A percentile compares a stretch with the other conserved stretches of the same genome.
phyloP scores from a whole-genome alignment of 73 alveolate species.

The Symbiodinium natans region DNA sequence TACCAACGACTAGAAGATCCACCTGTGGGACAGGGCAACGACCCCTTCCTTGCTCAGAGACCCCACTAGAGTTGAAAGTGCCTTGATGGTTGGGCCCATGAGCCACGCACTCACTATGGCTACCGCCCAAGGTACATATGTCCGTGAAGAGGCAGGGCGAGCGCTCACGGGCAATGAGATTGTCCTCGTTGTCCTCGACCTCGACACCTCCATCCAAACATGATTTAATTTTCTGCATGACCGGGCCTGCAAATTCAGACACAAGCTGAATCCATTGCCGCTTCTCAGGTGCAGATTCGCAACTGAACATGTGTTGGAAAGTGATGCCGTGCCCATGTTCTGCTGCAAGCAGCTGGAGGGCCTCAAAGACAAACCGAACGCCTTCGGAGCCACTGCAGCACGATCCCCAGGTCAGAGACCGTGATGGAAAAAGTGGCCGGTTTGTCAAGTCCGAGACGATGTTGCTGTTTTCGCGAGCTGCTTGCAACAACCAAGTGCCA shows the following conservation, averaged over 20 bases:
- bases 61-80: neutral
- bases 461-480: neutral
- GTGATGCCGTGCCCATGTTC: neutral
- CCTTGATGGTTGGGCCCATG: neutral
- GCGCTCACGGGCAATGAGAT: neutral
- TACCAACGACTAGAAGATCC: neutral
- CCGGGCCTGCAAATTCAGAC: neutral
- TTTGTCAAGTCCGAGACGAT: neutral
- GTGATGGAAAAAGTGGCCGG: neutral
- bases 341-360: neutral
- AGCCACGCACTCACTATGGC: neutral
- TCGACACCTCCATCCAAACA: neutral
- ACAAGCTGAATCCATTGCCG: neutral
- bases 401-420: neutral
- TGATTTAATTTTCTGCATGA: too few relatives aligned
- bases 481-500: slow-evolving; percentile 7
- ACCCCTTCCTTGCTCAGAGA: neutral
- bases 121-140: neutral
- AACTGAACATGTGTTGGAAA: neutral
- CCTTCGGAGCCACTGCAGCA: neutral
- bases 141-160: neutral
- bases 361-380: neutral
- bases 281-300: neutral
- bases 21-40: neutral
- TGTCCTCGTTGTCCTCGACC: neutral